Evolutionary conservation across 2,329 filamentous ascomycete genomes (phyloP).

Genomic region (Alternaria sp.): DNA sequence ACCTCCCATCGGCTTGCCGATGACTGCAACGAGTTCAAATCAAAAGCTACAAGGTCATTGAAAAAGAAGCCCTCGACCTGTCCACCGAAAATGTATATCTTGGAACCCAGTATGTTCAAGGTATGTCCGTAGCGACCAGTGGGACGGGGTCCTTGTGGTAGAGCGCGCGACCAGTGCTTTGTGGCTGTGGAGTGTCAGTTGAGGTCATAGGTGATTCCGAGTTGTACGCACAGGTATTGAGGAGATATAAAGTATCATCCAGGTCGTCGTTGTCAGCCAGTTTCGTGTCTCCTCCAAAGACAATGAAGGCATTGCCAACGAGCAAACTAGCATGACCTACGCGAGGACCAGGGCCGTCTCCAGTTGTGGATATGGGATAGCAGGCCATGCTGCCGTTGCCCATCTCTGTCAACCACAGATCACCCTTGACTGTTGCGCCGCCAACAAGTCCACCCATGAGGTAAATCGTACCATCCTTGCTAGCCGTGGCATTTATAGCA

Average conservation of each 20-base stretch:
- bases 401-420: slow-evolving; percentile 97
- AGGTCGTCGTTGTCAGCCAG: slow-evolving; percentile 90
- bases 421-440: slow-evolving; percentile 93
- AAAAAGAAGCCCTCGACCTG: slow-evolving; percentile 98
- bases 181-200: slow-evolving; percentile 71
- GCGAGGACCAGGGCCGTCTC: slow-evolving; percentile 92
- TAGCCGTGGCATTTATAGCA: slow-evolving; percentile 89
- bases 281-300: slow-evolving; percentile 98
- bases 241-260: slow-evolving; percentile 93
- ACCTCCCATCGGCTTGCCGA: slow-evolving; percentile 94
- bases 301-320: slow-evolving; percentile 98
- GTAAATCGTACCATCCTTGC: slow-evolving; percentile 97
- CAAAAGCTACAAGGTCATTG: slow-evolving; percentile 95
- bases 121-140: slow-evolving; percentile 95
- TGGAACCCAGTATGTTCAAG: slow-evolving; percentile 94
- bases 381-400: slow-evolving; percentile 83
- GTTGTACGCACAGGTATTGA: slow-evolving; percentile 86
- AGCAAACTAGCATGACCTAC: slow-evolving; percentile 94
- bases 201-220: not conserved
- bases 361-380: slow-evolving; percentile 89
- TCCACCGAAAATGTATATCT: slow-evolving; percentile 96
- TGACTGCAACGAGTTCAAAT: slow-evolving; percentile 92
- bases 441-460: slow-evolving; percentile 97
- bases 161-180: slow-evolving; percentile 94
- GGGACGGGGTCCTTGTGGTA: slow-evolving; percentile 85